Percentiles rank a stretch among this genome's conserved stretches.
phyloP scores from a whole-genome alignment of 345 rosid genomes.

The Cardiospermum halicacabum region DNA sequence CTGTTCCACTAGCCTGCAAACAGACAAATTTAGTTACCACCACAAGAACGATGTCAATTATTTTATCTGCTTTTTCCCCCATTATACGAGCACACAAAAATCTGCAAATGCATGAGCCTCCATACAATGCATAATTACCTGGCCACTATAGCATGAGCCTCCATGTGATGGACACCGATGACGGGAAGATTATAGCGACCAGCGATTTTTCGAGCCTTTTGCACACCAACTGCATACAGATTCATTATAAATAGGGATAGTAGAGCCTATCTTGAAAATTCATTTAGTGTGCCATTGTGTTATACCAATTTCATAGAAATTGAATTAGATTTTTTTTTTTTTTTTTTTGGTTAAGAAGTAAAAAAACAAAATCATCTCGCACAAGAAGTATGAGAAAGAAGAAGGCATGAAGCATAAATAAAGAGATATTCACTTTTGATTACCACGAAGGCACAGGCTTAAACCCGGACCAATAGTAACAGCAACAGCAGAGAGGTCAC shows the following conservation, averaged over 20 bases:
- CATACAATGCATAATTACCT: conserved; percentile 39
- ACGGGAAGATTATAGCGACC: conserved; percentile 64
- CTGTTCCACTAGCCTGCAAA: conserved; percentile 54
- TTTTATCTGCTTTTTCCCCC: conserved; percentile 5
- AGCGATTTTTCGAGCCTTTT: conserved; percentile 77
- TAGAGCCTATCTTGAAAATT: background rate
- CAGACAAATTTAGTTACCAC: background rate
- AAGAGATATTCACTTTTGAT: conserved; percentile 4
- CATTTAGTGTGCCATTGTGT: background rate
- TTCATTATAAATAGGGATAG: conserved; percentile 1
- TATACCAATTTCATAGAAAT: background rate
- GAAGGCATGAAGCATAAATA: background rate
- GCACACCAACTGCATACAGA: conserved; percentile 75
- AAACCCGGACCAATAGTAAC: conserved; percentile 99
- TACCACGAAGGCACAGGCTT: conserved; percentile 95
- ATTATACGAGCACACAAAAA: background rate
- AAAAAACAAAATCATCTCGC: background rate
- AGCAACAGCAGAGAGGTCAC: conserved; percentile 87
- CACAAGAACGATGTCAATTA: conserved; percentile 2
- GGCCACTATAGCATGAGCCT: conserved; percentile 91
- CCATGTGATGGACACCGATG: conserved; percentile 90
- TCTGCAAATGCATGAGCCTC: background rate
- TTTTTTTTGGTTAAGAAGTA: too few relatives aligned
- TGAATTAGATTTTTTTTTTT: too few relatives aligned
- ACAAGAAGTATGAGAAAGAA: background rate